These are phyloP conservation scores for Solanum chacoense DNA, from an alignment of 305 asterid genomes.

Conservation along the genomic window DNA sequence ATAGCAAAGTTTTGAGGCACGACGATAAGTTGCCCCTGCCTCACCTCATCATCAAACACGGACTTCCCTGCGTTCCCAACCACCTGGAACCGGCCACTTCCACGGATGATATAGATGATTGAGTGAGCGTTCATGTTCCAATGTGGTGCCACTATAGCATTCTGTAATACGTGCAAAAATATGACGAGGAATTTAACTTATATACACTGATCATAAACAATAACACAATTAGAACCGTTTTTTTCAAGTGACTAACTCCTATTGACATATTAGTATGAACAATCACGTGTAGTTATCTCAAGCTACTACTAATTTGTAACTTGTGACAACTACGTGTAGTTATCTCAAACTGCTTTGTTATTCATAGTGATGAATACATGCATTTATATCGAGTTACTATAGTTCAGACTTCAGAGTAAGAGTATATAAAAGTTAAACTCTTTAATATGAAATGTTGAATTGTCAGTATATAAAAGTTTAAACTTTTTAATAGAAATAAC, in stretches of 20 bases:
- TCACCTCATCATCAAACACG: conserved; percentile 8
- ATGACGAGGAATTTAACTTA: neutral
- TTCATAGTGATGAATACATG: neutral
- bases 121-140: conserved; percentile 13
- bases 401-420: neutral
- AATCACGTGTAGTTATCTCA: neutral
- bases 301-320: neutral
- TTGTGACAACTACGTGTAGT: neutral
- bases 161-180: neutral
- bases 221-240: neutral
- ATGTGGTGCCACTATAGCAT: conserved; percentile 15
- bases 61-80: conserved; percentile 3
- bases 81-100: conserved; percentile 4
- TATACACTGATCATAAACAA: neutral
- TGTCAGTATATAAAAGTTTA: neutral
- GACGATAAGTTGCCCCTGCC: conserved; percentile 9
- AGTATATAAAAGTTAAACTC: neutral
- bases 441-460: neutral
- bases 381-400: neutral
- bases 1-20: conserved; percentile 13
- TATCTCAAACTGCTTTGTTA: neutral
- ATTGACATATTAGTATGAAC: neutral
- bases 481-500: neutral
- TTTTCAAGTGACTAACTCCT: neutral
- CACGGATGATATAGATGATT: conserved; percentile 7